A percentile compares a stretch with the other conserved stretches of the same genome.
These are phyloP conservation scores for Gossypium ekmanianum DNA, from an alignment of 345 rosid species.

Conservation along the genomic window DNA sequence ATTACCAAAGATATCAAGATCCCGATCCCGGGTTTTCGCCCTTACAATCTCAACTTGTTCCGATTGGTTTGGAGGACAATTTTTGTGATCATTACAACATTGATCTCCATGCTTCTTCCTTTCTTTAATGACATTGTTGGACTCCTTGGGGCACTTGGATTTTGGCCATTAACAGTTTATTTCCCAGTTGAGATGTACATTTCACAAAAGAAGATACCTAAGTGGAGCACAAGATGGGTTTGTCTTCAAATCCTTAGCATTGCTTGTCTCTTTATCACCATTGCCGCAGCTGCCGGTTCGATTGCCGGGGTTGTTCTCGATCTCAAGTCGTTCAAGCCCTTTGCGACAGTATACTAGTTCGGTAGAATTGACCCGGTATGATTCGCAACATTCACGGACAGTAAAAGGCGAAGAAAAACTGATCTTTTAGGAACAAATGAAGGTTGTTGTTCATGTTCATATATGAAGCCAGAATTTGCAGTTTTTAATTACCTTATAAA, in stretches of 20 bases:
- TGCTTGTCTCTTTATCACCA: slow-evolving; percentile 63
- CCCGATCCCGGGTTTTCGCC: slow-evolving; percentile 40
- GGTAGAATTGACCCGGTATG: not conserved
- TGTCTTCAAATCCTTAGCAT: slow-evolving; percentile 64
- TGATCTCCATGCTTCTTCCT: slow-evolving; percentile 82
- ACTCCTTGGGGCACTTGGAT: slow-evolving; percentile 82
- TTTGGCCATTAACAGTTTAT: slow-evolving; percentile 89
- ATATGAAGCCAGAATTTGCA: not conserved
- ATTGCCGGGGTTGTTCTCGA: slow-evolving; percentile 61
- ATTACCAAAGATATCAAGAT: slow-evolving; percentile 51
- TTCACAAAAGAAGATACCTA: slow-evolving; percentile 55
- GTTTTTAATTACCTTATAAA: not conserved
- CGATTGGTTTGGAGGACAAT: slow-evolving; percentile 81
- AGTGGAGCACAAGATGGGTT: slow-evolving; percentile 78
- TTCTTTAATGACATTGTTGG: slow-evolving; percentile 84
- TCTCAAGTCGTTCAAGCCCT: slow-evolving; percentile 70
- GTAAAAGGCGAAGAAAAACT: not conserved
- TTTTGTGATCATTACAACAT: slow-evolving; percentile 64
- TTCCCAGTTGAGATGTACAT: slow-evolving; percentile 94
- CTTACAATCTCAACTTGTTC: slow-evolving; percentile 60
- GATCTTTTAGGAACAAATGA: not conserved
- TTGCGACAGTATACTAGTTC: slow-evolving; percentile 39
- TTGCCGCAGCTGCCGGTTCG: slow-evolving; percentile 81
- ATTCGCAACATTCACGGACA: not conserved
- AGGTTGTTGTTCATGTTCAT: slow-evolving; percentile 11